Evolutionary conservation across 148 eudicot species (phyloP).

Genomic region (Nepenthes mirabilis): DNA sequence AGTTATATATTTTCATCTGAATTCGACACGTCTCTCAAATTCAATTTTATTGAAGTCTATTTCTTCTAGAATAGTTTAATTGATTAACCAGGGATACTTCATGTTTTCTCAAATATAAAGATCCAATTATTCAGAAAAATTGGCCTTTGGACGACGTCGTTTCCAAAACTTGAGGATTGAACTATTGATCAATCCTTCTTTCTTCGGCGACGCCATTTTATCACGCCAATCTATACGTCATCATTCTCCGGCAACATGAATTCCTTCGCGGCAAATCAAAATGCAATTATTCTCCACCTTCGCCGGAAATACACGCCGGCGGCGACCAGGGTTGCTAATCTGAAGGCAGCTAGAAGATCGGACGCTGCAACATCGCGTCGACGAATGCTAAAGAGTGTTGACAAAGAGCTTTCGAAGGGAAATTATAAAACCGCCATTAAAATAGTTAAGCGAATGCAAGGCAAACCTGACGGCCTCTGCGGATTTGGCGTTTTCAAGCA

Average conservation of each 20-base stretch:
- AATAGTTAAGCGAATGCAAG: conserved; percentile 14
- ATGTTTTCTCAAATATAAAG: too few relatives aligned
- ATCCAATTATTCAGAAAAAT: too few relatives aligned
- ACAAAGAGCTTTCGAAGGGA: conserved; percentile 3
- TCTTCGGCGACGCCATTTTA: too few relatives aligned
- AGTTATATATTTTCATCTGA: too few relatives aligned
- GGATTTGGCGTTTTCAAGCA: conserved; percentile 24
- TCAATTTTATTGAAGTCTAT: too few relatives aligned
- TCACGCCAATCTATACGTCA: too few relatives aligned
- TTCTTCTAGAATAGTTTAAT: too few relatives aligned
- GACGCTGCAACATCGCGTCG: conserved; percentile 1
- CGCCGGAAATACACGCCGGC: conserved; percentile 3
- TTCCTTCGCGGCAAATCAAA: neutral
- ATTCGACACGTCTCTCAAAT: too few relatives aligned
- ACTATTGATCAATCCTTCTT: too few relatives aligned
- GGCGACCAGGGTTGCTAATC: neutral
- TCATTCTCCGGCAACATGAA: neutral
- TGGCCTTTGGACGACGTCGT: too few relatives aligned
- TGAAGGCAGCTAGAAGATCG: conserved; percentile 5
- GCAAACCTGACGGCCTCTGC: conserved; percentile 15
- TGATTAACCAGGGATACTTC: too few relatives aligned
- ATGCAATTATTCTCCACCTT: neutral
- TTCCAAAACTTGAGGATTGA: too few relatives aligned
- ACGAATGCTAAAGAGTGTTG: conserved; percentile 11
- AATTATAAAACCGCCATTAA: conserved; percentile 15